Conservation (phyloP, 176 grass and related monocot species). For the Raddia distichophylla region DNA sequence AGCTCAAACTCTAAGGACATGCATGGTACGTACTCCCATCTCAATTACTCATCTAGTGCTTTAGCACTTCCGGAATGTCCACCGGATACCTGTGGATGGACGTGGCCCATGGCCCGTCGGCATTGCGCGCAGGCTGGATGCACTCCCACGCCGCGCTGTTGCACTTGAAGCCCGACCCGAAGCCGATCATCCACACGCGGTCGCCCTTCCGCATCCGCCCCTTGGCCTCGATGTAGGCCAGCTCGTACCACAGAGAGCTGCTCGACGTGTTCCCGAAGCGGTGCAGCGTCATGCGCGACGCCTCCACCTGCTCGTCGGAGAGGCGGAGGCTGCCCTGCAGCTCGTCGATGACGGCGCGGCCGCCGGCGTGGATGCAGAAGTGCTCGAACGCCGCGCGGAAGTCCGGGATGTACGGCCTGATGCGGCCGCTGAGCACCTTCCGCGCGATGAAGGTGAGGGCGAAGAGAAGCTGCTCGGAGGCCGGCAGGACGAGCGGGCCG, state of each 20-base stretch:
- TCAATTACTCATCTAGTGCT: slow-evolving; percentile 38
- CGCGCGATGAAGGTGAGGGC: slow-evolving; percentile 35
- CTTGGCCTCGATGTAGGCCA: slow-evolving; percentile 84
- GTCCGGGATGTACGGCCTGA: slow-evolving; percentile 66
- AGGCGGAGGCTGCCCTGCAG: slow-evolving; percentile 68
- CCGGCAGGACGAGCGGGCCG: slow-evolving; percentile 45
- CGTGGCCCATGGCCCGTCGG: slow-evolving; percentile 51
- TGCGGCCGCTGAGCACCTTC: slow-evolving; percentile 31
- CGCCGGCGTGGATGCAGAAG: slow-evolving; percentile 89
- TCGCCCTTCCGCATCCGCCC: slow-evolving; percentile 62
- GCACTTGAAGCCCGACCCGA: slow-evolving; percentile 94
- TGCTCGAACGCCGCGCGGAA: slow-evolving; percentile 83
- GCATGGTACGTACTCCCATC: background rate
- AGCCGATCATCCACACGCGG: slow-evolving; percentile 86
- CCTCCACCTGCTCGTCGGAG: slow-evolving; percentile 72
- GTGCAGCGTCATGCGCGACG: slow-evolving; percentile 81
- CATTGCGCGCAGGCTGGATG: slow-evolving; percentile 37
- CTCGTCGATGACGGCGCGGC: slow-evolving; percentile 70
- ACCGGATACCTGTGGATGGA: slow-evolving; percentile 61
- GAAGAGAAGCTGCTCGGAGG: slow-evolving; percentile 55
- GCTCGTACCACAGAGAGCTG: slow-evolving; percentile 93
- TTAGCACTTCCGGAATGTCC: slow-evolving; percentile 62
- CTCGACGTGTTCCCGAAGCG: slow-evolving; percentile 91
- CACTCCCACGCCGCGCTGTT: slow-evolving; percentile 92
- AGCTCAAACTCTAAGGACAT: background rate